Percentiles rank a stretch among this genome's conserved stretches.
phyloP scores from a whole-genome alignment of 1,284 basidiomycete genomes.

The Rhodotorula sp. region DNA sequence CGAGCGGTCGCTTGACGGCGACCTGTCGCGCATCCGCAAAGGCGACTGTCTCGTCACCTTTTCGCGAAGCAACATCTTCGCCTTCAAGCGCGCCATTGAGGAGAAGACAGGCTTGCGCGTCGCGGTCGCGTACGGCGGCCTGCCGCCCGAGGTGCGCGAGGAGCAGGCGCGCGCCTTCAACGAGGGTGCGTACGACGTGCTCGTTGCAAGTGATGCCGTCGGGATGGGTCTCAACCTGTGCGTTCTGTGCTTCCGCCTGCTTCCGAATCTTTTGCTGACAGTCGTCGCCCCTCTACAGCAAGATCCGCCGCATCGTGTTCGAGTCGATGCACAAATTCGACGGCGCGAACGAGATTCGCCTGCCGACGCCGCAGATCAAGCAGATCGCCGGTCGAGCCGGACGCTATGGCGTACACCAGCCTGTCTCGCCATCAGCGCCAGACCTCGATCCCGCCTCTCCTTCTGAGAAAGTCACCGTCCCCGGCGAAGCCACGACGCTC shows the following conservation, averaged over 20 bases:
- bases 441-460: constrained; percentile 43
- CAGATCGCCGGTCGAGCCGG: constrained; percentile 97
- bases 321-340: constrained; percentile 73
- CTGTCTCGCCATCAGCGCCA: constrained; percentile 34
- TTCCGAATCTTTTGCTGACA: too few species aligned
- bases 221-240: constrained; percentile 96
- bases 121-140: constrained; percentile 83
- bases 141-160: constrained; percentile 85
- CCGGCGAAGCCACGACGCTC: constrained; percentile 66
- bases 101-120: constrained; percentile 68
- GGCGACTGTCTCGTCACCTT: constrained; percentile 95
- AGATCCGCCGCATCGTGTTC: constrained; percentile 90
- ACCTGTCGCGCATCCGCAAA: constrained; percentile 65
- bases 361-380: constrained; percentile 82
- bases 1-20: constrained; percentile 64
- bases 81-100: constrained; percentile 73
- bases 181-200: constrained; percentile 73
- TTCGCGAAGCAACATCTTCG: constrained; percentile 74
- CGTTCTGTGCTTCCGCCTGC: constrained; percentile 48
- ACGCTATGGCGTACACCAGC: constrained; percentile 72
- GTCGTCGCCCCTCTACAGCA: constrained; percentile 56
- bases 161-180: constrained; percentile 91
- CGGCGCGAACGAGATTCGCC: constrained; percentile 58
- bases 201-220: constrained; percentile 89
- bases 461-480: constrained; percentile 66